Base-by-base conservation (phyloP, 441 rosid genomes). In the Erodium chrysanthum region DNA sequence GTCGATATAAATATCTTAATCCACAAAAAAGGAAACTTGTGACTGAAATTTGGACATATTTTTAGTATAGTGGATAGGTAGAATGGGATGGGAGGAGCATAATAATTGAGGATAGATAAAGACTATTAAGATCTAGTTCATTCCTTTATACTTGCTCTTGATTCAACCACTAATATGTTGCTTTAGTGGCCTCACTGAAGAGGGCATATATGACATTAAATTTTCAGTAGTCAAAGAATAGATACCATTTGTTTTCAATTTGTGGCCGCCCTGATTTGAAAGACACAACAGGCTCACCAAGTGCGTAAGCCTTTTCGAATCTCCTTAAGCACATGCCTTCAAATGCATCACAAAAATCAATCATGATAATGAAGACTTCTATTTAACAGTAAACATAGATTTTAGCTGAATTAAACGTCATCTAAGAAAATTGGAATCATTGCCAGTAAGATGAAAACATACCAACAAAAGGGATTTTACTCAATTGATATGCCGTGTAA, bases 251-350 rank as follows among this genome's bases (percentile, higher is more conserved):
- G 78, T 82, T 88, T 76, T 85, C 84, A 73, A 90, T 78, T 65
- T 84, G 90, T 31, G 90, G 90, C 71, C 83, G 74, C 58, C 88
- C 92, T 6, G 82, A 75, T 71, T 80, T 66, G 73, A 82, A 84
- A 68, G 92, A 86, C 74, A 89, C 72, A 70, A 88, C 79, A 72
- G 84, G 79, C 82, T 86, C 91, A 37, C 91, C 91, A 63, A 77
- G 73, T 35, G 75, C 70, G 58, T 79, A 84, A 54, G 87, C 91
- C 70, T 81, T 92, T 78, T 82, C 76, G 59, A 78, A 88, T 77
- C 91, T 88, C 79, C 78, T 74, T 76, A 78, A 82, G 84, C 96
- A 90, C 83, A 88, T 75, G 66, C 93, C 98, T 92, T 78, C 75
- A 77, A 64, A 72, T 10, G 74, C 56, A 74, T 35, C 59, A 69